Evolutionary conservation across 352 stramenopile species (phyloP).

Genomic region (Pythium vanterpoolii): DNA sequence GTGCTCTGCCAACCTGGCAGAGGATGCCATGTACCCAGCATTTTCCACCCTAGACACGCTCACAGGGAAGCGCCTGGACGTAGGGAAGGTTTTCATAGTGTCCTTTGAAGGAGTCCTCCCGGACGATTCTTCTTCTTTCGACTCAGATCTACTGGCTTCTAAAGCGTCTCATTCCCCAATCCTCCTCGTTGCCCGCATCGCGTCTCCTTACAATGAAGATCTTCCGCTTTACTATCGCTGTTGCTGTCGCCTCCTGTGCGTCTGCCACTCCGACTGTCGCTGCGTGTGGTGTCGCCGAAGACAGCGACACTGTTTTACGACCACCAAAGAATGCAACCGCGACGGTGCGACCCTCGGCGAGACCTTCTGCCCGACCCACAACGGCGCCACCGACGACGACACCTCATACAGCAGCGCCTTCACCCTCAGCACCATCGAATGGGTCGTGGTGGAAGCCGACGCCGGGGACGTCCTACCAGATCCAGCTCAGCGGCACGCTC

Average conservation of each 20-base stretch:
- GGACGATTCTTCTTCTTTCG: neutral
- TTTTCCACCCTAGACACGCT: neutral
- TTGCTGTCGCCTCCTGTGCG: neutral
- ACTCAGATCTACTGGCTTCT: no score
- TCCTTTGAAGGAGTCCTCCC: no score
- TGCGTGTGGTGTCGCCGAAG: neutral
- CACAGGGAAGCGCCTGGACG: no score
- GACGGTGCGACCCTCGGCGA: neutral
- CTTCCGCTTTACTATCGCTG: neutral
- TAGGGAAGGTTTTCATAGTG: no score
- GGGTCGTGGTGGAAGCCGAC: slow-evolving; percentile 36
- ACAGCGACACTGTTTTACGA: neutral
- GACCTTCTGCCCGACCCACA: neutral
- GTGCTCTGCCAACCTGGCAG: neutral
- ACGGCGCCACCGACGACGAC: neutral
- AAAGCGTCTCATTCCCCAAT: neutral
- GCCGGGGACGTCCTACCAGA: slow-evolving; percentile 38
- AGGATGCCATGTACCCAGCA: neutral
- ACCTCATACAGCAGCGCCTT: neutral
- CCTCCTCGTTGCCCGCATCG: neutral
- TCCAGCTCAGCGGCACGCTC: slow-evolving; percentile 31
- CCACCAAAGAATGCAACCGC: neutral
- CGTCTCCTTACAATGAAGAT: neutral
- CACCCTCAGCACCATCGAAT: neutral
- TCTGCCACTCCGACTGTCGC: neutral